Evolutionary conservation across 2,329 filamentous ascomycete genomes (phyloP), one percentile per base, ranked within the genome.

Genomic region (Calonectria naviculata): DNA sequence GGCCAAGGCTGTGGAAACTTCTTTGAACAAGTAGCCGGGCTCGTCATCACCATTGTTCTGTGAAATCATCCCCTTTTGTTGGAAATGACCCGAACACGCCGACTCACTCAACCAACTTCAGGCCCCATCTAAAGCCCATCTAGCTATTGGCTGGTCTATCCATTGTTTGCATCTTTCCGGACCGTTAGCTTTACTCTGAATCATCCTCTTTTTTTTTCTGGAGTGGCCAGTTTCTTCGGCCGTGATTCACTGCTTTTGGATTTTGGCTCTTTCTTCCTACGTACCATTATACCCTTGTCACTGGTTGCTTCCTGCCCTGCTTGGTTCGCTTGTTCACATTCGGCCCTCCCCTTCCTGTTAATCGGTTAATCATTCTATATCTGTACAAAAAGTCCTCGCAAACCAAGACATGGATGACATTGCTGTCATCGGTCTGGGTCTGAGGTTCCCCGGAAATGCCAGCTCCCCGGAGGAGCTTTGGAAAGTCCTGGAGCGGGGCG

Each of bases 361-460:
- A 19, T 38, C 52, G 24, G 8, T 26, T 17, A 12, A 24, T 38
- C 52, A 24, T 21, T 38, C 15, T 58, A 24, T 31, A 10, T n/a
- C 10, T 44, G 21, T 61, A n/a, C 10, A 26, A 31, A 15, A 38
- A 12, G 4, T 28, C 29, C n/a, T 34, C 29, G 29, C 29, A 21
- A 9, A n/a, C 49, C 6, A 21, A 58, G 21, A 49, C 12, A 81
- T 79, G 74, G 84, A 86, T n/a, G 86, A 87, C 61, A 85, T 89
- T 60, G 88, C 87, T 4, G 82, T 90, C 13, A 80, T 90, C 36
- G 88, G 88, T 19, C 81, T 90, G 68, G 86, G 85, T 10, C 84
- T 88, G 42, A 83, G 87, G 7, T 89, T 90, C 54, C 87, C 88
- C 3, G 87, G 87, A 7, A 80, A 84, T n/a, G 87, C 86, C 8